Base-by-base conservation (phyloP, 768 basidiomycete species). In the Floccularia luteovirens region DNA sequence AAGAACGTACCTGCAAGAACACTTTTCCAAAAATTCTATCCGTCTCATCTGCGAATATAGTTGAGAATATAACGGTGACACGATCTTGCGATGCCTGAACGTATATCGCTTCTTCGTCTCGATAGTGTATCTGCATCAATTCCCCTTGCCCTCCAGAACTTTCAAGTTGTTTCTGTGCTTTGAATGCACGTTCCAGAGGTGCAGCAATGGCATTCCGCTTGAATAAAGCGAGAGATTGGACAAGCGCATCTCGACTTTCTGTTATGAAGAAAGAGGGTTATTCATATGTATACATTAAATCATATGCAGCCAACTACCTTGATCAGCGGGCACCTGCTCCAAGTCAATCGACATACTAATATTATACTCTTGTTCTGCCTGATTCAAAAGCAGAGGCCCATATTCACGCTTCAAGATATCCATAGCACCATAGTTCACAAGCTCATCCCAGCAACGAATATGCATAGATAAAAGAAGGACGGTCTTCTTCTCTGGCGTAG, bases 51-150 rank as follows among this genome's bases (percentile, higher is more conserved):
- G 83, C 75, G 69, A 99, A 99, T 36, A 96, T 74, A 14, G 96
- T 99, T 3, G 89, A 92, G 65, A 99, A 98, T 55, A 97, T 88
- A 43, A 97, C 90, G 1, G 96, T 98, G 38, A 99, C 94, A 45
- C 96, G 86, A 69, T 99, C 96, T 33, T 79, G 75, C 30, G 88
- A 81, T 2, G 96, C 90, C 54, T 89, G 89, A 30, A 99, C 75
- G 56, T 91, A 98, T 59, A 99, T 93, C 14, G 90, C 93, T 62
- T 99, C 96, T 52, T 97, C 90, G 50, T 91, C 92, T 34, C 96
- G 82, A 62, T 98, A 98, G 58, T 90, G 87, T 41, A 99, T 74
- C 47, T 81, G 70, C 87, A 97, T 96, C 41, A 98, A 64, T 28
- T 94, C 84, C 19, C 89, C 90, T 36, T 77, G 76, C 21, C 67